phyloP scores from a whole-genome alignment of 2,329 filamentous ascomycete genomes.

The Shiraia bambusicola region DNA sequence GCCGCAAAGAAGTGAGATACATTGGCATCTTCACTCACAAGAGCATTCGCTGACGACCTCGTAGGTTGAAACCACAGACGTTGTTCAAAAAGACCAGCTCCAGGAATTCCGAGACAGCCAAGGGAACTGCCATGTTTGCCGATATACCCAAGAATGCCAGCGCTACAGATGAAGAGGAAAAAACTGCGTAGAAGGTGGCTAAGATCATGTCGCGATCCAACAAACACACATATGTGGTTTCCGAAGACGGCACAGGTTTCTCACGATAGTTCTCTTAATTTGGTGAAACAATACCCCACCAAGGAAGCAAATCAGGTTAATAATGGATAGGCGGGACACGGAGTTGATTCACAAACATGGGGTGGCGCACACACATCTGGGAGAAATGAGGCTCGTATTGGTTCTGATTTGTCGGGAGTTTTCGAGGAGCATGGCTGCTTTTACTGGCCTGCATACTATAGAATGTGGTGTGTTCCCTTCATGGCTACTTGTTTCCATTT shows the following conservation, averaged over 20 bases:
- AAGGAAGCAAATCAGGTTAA: background rate
- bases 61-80: slow-evolving; percentile 43
- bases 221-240: background rate
- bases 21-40: background rate
- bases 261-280: background rate
- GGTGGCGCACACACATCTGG: too few species aligned
- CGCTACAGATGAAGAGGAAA: slow-evolving; percentile 7
- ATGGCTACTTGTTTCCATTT: too few species aligned
- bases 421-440: too few species aligned
- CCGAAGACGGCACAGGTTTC: slow-evolving; percentile 7
- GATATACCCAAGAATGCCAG: slow-evolving; percentile 36
- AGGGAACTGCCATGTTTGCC: slow-evolving; percentile 39
- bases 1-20: slow-evolving; percentile 66
- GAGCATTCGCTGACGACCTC: slow-evolving; percentile 12
- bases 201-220: too few species aligned
- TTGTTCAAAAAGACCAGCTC: slow-evolving; percentile 46
- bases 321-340: background rate
- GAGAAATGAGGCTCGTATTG: too few species aligned
- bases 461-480: too few species aligned
- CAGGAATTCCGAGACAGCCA: slow-evolving; percentile 43
- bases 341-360: too few species aligned
- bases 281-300: slow-evolving; percentile 11
- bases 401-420: too few species aligned
- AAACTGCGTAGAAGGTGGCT: slow-evolving; percentile 1
- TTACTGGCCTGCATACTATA: too few species aligned